Percentiles rank a stretch among this genome's conserved stretches.
Conservation (phyloP, 192 early-diverging fungal species). For the Helicostylum pulchrum region DNA sequence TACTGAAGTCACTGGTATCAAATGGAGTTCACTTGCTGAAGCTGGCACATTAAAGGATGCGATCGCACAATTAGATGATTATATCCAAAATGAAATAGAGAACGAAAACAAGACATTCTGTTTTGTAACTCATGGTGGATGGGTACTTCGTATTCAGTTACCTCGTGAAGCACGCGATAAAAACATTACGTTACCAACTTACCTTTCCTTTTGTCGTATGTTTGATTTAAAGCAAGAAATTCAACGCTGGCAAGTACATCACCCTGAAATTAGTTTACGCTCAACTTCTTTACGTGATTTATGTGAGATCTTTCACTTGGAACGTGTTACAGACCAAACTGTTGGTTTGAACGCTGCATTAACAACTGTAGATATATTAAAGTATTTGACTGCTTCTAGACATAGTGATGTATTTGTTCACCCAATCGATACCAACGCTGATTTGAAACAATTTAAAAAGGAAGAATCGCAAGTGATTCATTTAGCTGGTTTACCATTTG, state of each 20-base stretch:
- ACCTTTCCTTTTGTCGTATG: conserved; percentile 56
- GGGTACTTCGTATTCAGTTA: conserved; percentile 68
- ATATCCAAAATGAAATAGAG: conserved; percentile 50
- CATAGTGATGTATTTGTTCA: conserved; percentile 56
- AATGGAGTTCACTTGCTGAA: conserved; percentile 46
- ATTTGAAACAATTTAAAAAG: conserved; percentile 61
- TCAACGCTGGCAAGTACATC: conserved; percentile 58
- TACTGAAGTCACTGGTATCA: conserved; percentile 57
- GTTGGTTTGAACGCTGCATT: conserved; percentile 60
- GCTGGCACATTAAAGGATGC: conserved; percentile 56
- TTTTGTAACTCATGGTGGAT: conserved; percentile 72
- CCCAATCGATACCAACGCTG: conserved; percentile 61
- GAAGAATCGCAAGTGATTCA: conserved; percentile 61
- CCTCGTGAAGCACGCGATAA: conserved; percentile 65
- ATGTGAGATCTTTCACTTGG: conserved; percentile 53
- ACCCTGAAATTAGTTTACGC: conserved; percentile 50
- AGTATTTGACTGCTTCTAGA: conserved; percentile 45
- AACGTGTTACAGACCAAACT: conserved; percentile 43
- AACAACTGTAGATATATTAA: conserved; percentile 59
- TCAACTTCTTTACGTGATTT: conserved; percentile 55
- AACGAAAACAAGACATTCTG: conserved; percentile 52
- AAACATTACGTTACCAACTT: conserved; percentile 51
- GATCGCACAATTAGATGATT: conserved; percentile 47
- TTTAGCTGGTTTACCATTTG: conserved; percentile 59
- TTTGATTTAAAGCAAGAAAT: conserved; percentile 71